Conservation (phyloP, 805 yeast species). For the Candida berthetii region DNA sequence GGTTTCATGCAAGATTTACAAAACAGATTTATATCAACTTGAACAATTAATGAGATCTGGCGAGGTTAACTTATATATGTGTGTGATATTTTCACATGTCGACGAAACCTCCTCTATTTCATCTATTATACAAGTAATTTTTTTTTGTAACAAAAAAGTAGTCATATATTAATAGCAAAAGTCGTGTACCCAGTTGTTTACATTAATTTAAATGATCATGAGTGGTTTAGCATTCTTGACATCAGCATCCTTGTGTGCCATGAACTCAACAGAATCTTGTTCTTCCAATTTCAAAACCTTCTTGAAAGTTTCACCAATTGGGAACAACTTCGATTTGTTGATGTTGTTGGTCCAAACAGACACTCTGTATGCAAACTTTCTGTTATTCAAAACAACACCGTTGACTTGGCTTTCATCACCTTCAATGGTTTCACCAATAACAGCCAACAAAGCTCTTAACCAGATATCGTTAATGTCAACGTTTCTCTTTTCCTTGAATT, state of each 20-base stretch:
- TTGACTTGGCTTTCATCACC: conserved; percentile 80
- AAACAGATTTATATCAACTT: too few species aligned
- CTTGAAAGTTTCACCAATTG: conserved; percentile 85
- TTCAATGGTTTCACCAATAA: conserved; percentile 90
- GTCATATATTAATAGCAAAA: not conserved
- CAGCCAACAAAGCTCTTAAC: conserved; percentile 83
- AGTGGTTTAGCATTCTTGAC: conserved; percentile 20
- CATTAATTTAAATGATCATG: conserved; percentile 13
- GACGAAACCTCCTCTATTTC: too few species aligned
- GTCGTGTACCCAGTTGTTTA: not conserved
- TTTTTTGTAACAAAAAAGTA: not conserved
- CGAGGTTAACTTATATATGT: too few species aligned
- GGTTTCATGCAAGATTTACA: too few species aligned
- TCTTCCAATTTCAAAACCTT: conserved; percentile 72
- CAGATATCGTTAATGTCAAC: conserved; percentile 80
- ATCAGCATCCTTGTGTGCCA: conserved; percentile 40
- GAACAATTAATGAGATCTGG: too few species aligned
- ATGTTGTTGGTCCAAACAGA: conserved; percentile 92
- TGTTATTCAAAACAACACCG: conserved; percentile 88
- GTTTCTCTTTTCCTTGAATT: conserved; percentile 54
- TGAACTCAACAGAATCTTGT: conserved; percentile 75
- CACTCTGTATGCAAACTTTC: conserved; percentile 76
- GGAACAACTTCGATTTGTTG: conserved; percentile 53
- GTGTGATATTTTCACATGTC: too few species aligned
- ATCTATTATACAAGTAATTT: too few species aligned